Base-by-base conservation (phyloP, 352 stramenopile genomes). In the Lagenidium sp. region DNA sequence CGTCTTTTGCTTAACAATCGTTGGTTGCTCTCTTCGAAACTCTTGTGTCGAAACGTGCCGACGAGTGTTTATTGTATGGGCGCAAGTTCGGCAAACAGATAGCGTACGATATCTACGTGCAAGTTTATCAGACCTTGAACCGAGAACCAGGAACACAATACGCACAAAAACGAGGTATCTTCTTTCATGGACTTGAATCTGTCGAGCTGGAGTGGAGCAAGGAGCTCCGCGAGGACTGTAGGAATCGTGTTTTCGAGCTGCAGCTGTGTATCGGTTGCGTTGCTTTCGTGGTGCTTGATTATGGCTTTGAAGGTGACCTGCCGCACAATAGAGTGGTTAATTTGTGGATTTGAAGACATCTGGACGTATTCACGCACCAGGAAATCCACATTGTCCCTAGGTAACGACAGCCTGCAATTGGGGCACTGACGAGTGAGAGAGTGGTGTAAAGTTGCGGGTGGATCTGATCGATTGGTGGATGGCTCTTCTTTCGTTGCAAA, bases 71-170 rank as follows among this genome's bases (percentile, higher is more conserved):
- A 60, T 54, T 23, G 36, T 13, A 16, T 21, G 31, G 1, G 52
- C 52, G 26, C 52, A 60, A 4, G 39, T 1, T 47, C 50, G 52
- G 18, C 52, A 60, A 15, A 60, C 19, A 4, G 19, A 1, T 13
- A 60, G 29, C 1, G 52, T 60, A 18, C 44, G 44, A 38, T 60
- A 60, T 23, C 50, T 57, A 19, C 28, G 8, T 32, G 28, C 28
- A 32, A 15, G 28, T 32, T 32, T 13, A 15, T 15, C 15, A 32
- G 8, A 13, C 28, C 28, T 13, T 32, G 28, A n/a, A n/a, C n/a
- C n/a, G n/a, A n/a, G n/a, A n/a, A n/a, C n/a, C n/a, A n/a, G n/a
- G n/a, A n/a, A n/a, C n/a, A n/a, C 28, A 32, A 32, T 32, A 24
- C 23, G 18, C 39, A 57, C 50, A 50, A 12, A 25, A 60, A 53